Base-by-base conservation (phyloP, 2,329 filamentous ascomycete species). In the Neospermospora avenae region DNA sequence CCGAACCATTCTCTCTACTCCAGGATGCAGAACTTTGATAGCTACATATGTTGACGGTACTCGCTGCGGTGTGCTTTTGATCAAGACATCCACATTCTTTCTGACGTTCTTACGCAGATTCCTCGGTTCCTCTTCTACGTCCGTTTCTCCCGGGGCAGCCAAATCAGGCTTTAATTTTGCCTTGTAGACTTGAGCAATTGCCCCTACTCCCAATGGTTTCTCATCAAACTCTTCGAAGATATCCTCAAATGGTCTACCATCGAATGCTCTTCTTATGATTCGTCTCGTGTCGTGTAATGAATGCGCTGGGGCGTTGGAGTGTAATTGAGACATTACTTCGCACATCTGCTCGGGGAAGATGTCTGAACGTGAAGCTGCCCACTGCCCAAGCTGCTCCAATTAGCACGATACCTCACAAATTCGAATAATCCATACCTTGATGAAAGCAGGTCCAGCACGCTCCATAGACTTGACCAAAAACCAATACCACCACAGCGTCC, bases 221-320 rank as follows among this genome's bases (percentile, higher is more conserved):
- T 96, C 90, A 28, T 97, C 82, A 67, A 99, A 99, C 73, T 98
- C 95, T 31, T 96, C 91, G 69, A 99, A 99, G 61, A 99, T 97
- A 4, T 96, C 90, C 13, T 93, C 86, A 65, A 99, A 97, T 0
- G 76, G 69, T 58, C 89, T 82, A 1, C 89, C 91, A 60, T 86
- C 85, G 71, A 99, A 99, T 0, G 95, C 93, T 37, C 85, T 84
- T 67, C 86, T 82, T 25, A 99, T 87, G 2, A 86, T 98, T 65
- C 80, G 80, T 73, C 90, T 92, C 0, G 95, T 97, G 24, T 85
- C 81, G 52, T 84, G 81, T 55, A 99, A 79, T 0, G 93, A 92
- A 75, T 99, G 95, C 1, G 95, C 93, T 0, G 93, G 93, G 0
- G 95, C 93, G 72, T 98, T 86, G 1, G 95, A 97, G 76, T 99